phyloP scores from a whole-genome alignment of 257 asterid species.

The Ballota nigra region DNA sequence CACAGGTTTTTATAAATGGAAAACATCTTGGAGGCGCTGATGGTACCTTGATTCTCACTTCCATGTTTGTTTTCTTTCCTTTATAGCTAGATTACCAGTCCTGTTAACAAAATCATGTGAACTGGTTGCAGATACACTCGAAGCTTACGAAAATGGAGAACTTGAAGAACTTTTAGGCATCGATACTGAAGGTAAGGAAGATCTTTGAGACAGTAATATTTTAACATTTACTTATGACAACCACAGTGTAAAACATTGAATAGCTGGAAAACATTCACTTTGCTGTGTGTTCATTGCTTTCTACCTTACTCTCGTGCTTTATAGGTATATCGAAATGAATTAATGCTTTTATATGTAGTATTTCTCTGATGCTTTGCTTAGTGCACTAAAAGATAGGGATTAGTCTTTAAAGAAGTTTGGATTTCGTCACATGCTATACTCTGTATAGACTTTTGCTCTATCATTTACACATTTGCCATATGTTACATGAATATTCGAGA shows the following conservation, averaged over 20 bases:
- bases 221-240: background rate
- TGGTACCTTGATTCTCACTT: conserved; percentile 45
- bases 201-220: conserved; percentile 47
- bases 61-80: background rate
- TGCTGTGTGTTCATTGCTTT: background rate
- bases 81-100: background rate
- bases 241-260: background rate
- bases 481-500: too few relatives aligned
- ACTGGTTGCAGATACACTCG: conserved; percentile 63
- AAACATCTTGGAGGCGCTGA: conserved; percentile 96
- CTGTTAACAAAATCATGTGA: conserved; percentile 13
- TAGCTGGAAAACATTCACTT: background rate
- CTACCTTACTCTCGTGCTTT: background rate
- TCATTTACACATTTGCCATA: too few relatives aligned
- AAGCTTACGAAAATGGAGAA: conserved; percentile 74
- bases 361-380: background rate
- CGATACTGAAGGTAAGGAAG: conserved; percentile 38
- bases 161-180: conserved; percentile 65
- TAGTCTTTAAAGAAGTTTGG: too few relatives aligned
- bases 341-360: background rate
- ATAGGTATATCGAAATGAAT: background rate
- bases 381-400: too few relatives aligned
- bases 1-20: conserved; percentile 87
- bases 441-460: too few relatives aligned
- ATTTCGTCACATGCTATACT: too few relatives aligned